phyloP scores from a whole-genome alignment of 2,329 filamentous ascomycete species.

The Sporothrix luriei region DNA sequence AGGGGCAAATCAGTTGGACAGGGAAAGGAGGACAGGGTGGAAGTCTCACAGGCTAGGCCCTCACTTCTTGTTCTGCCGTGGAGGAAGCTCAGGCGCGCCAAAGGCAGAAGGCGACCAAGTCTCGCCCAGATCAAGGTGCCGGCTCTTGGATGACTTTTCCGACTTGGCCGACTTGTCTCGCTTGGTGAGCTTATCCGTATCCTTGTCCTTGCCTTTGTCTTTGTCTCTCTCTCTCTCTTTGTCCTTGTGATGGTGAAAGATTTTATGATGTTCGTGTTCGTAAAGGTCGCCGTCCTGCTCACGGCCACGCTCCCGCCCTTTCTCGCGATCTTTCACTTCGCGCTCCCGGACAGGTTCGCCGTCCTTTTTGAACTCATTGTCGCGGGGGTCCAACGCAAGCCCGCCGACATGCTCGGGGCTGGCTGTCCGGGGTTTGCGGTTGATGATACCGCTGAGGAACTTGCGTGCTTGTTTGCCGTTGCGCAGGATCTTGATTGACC shows the following conservation, averaged over 20 bases:
- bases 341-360: conserved; percentile 31
- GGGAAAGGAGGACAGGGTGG: neutral
- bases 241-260: conserved; percentile 11
- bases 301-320: conserved; percentile 28
- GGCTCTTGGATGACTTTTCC: conserved; percentile 30
- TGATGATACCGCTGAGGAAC: conserved; percentile 50
- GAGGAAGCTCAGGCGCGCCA: neutral
- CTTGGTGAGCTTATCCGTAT: conserved; percentile 2
- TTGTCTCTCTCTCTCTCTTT: conserved; percentile 25
- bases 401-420: conserved; percentile 39
- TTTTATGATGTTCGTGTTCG: conserved; percentile 28
- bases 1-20: neutral
- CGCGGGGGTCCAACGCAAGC: neutral
- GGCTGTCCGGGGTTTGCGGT: conserved; percentile 40
- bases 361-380: conserved; percentile 25
- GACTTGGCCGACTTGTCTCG: conserved; percentile 26
- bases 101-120: conserved; percentile 30
- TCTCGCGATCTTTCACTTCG: conserved; percentile 34
- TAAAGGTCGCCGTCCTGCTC: conserved; percentile 28
- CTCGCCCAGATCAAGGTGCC: conserved; percentile 32
- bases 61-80: conserved; percentile 12
- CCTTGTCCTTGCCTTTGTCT: neutral
- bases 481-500: conserved; percentile 44
- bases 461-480: conserved; percentile 48
- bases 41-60: too few relatives aligned